phyloP scores from a whole-genome alignment of 352 stramenopile species.

The Albugo candida region DNA sequence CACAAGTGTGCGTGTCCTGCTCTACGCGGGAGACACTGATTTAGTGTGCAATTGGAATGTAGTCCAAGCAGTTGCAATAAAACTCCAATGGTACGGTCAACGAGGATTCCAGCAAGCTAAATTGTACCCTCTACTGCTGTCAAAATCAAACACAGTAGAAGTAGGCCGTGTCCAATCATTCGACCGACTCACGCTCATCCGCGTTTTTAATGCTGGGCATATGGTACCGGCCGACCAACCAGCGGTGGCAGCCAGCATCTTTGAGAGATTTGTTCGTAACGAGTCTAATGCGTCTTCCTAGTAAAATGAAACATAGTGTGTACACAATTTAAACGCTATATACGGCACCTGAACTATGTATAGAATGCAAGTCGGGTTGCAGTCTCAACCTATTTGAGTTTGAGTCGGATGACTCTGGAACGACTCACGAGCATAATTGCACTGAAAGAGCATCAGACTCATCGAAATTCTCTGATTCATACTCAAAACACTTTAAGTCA shows the following conservation, averaged over 20 bases:
- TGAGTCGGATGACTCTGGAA: too few species aligned
- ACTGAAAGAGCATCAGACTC: too few species aligned
- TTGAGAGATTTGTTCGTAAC: slow-evolving; percentile 22
- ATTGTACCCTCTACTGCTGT: slow-evolving; percentile 13
- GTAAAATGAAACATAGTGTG: too few species aligned
- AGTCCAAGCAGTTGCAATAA: slow-evolving; percentile 86
- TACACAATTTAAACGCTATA: too few species aligned
- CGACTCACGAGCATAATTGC: too few species aligned
- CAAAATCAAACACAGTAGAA: slow-evolving; percentile 6
- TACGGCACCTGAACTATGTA: too few species aligned
- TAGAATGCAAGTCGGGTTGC: too few species aligned
- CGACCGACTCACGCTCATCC: slow-evolving; percentile 14
- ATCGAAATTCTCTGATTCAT: too few species aligned
- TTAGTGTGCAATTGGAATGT: slow-evolving; percentile 96
- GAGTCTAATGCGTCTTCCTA: slow-evolving; percentile 1
- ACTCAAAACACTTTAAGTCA: too few species aligned
- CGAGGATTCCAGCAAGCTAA: slow-evolving; percentile 52
- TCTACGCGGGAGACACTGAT: slow-evolving; percentile 93
- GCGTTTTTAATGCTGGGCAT: slow-evolving; percentile 19
- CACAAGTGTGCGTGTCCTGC: slow-evolving; percentile 51
- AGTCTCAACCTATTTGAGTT: too few species aligned
- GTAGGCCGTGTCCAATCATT: slow-evolving; percentile 22
- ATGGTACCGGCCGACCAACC: slow-evolving; percentile 38
- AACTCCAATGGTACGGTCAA: slow-evolving; percentile 83
- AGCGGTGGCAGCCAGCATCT: slow-evolving; percentile 18